Evolutionary conservation across 306 rosid genomes (phyloP).

Genomic region (Hippophae tibetana): DNA sequence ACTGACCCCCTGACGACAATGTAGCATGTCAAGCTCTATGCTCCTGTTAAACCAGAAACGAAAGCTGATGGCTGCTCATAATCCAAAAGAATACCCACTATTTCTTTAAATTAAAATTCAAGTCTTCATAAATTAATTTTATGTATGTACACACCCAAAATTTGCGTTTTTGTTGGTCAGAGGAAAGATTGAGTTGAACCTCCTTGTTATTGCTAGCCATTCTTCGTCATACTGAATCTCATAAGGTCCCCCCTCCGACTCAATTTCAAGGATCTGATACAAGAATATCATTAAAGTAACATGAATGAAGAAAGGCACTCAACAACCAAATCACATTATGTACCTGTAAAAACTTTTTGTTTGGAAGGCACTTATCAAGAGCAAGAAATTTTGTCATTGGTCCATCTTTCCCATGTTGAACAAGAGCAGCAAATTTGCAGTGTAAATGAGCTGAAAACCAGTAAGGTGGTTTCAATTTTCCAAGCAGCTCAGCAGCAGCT

Average conservation of each 20-base stretch:
- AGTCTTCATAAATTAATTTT: background rate
- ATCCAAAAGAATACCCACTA: background rate
- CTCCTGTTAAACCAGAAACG: slow-evolving; percentile 29
- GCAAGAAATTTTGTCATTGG: slow-evolving; percentile 86
- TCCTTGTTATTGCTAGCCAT: slow-evolving; percentile 84
- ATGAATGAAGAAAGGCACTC: slow-evolving; percentile 8
- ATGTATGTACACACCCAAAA: slow-evolving; percentile 45
- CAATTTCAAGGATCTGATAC: slow-evolving; percentile 65
- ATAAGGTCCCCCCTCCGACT: slow-evolving; percentile 65
- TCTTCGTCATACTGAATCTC: slow-evolving; percentile 90
- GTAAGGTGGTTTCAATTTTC: slow-evolving; percentile 67
- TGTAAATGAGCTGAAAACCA: slow-evolving; percentile 98
- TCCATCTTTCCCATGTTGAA: slow-evolving; percentile 89
- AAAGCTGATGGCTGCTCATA: slow-evolving; percentile 12
- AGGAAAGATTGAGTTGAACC: slow-evolving; percentile 69
- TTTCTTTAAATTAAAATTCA: background rate
- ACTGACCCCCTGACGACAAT: slow-evolving; percentile 62
- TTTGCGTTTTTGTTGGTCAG: slow-evolving; percentile 43
- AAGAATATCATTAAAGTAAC: slow-evolving; percentile 7
- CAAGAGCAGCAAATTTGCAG: slow-evolving; percentile 89
- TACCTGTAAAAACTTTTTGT: slow-evolving; percentile 85
- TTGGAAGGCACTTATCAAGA: slow-evolving; percentile 79
- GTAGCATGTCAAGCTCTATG: slow-evolving; percentile 39
- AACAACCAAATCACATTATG: slow-evolving; percentile 3
- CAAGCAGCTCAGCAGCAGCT: slow-evolving; percentile 73